phyloP scores from a whole-genome alignment of 352 stramenopile species.

The Phytopythium aichiense region DNA sequence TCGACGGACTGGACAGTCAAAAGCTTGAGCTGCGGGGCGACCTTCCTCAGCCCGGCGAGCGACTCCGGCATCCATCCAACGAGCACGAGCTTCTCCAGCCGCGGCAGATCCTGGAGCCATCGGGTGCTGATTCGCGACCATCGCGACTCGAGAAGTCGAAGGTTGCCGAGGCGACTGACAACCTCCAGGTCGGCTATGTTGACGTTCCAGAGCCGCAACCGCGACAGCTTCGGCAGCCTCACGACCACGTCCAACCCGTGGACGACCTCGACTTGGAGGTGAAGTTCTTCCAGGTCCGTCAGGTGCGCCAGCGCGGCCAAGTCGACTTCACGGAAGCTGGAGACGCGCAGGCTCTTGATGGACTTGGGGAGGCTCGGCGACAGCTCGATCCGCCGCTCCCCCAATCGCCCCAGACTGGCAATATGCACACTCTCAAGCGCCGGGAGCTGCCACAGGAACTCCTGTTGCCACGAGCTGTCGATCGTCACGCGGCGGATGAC shows the following conservation, averaged over 20 bases:
- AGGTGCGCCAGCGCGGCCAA: neutral
- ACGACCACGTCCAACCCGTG: neutral
- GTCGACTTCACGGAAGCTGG: neutral
- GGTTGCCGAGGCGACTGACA: neutral
- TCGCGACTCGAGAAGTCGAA: neutral
- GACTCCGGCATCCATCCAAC: neutral
- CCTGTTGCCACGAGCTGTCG: slow-evolving; percentile 6
- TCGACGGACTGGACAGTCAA: neutral
- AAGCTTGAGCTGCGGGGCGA: slow-evolving; percentile 5
- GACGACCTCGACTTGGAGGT: slow-evolving; percentile 3
- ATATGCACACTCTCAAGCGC: slow-evolving; percentile 5
- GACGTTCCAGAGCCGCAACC: neutral
- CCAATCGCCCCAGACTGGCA: neutral
- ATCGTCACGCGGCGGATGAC: neutral
- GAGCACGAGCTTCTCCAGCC: slow-evolving; percentile 2
- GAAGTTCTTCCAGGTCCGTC: neutral
- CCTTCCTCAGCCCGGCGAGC: neutral
- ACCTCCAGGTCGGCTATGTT: neutral
- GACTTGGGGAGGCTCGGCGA: neutral
- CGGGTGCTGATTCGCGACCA: neutral
- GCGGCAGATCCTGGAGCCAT: neutral
- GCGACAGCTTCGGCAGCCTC: neutral
- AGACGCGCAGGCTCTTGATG: neutral
- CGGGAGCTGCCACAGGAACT: neutral
- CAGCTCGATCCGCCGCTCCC: neutral